Evolutionary conservation across 495 filamentous ascomycete species (phyloP).

Genomic region (Cairneyella variabilis): DNA sequence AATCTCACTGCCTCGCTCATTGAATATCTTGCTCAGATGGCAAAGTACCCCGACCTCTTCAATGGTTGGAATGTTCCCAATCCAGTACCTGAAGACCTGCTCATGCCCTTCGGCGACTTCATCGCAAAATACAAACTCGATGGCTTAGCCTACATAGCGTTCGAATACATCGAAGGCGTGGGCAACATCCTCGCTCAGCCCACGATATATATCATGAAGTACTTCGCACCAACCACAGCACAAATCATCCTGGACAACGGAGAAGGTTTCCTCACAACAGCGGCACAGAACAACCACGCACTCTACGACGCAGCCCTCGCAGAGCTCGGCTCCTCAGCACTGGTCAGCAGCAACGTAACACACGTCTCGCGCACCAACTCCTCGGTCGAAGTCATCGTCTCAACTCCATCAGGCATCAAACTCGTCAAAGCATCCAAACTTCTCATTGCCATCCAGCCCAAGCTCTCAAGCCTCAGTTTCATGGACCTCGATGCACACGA

Average conservation of each 20-base stretch:
- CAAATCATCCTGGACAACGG: constrained; percentile 12
- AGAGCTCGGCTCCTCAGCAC: constrained; percentile 28
- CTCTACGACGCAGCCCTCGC: constrained; percentile 36
- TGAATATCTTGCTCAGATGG: neutral
- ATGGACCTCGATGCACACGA: constrained; percentile 38
- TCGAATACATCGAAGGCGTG: constrained; percentile 16
- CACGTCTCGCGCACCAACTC: constrained; percentile 24
- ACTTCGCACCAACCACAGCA: constrained; percentile 17
- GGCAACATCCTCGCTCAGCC: constrained; percentile 24
- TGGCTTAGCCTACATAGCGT: constrained; percentile 13
- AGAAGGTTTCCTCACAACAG: constrained; percentile 33
- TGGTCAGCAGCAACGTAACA: constrained; percentile 31
- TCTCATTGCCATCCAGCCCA: constrained; percentile 42
- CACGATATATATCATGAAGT: constrained; percentile 30
- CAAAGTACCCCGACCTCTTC: constrained; percentile 9
- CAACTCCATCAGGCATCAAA: constrained; percentile 32
- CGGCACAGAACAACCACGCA: constrained; percentile 34
- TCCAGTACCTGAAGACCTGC: constrained; percentile 12
- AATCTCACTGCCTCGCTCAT: neutral
- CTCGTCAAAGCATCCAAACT: constrained; percentile 44
- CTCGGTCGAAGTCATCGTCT: constrained; percentile 32
- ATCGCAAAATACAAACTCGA: constrained; percentile 29
- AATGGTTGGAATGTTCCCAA: constrained; percentile 7
- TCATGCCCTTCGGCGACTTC: constrained; percentile 11
- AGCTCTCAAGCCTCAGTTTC: constrained; percentile 27